phyloP scores from a whole-genome alignment of 768 basidiomycete genomes.

The Roridomyces roridus region DNA sequence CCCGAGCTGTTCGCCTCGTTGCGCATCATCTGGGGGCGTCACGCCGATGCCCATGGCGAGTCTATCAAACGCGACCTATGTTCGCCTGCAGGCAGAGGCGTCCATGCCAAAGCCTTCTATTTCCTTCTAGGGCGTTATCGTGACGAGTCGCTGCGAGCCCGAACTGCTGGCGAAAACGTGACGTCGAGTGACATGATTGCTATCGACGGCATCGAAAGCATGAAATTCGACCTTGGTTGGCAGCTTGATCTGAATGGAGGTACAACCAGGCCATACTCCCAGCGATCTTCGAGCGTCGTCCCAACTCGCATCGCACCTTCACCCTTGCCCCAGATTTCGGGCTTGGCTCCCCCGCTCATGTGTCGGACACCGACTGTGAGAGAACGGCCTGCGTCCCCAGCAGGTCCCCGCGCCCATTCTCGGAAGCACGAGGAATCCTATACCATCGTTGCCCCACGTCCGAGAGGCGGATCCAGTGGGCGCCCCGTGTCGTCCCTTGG shows the following conservation, averaged over 20 bases:
- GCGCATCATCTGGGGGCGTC: conserved; percentile 83
- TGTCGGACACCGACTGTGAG: conserved; percentile 31
- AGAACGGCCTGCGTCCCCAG: conserved; percentile 54
- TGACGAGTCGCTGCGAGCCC: conserved; percentile 58
- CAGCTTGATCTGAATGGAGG: conserved; percentile 35
- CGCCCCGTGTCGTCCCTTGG: conserved; percentile 33
- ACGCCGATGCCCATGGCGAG: conserved; percentile 59
- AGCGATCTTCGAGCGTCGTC: conserved; percentile 5
- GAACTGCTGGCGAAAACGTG: conserved; percentile 46
- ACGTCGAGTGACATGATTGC: conserved; percentile 9
- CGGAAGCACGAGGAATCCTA: not conserved
- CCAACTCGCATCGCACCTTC: not conserved
- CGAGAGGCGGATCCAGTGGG: conserved; percentile 18
- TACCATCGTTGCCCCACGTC: not conserved
- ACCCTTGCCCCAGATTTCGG: conserved; percentile 10
- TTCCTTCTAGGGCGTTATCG: conserved; percentile 81
- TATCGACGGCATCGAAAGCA: conserved; percentile 30
- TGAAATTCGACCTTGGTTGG: conserved; percentile 47
- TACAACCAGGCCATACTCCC: conserved; percentile 31
- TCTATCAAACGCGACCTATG: conserved; percentile 70
- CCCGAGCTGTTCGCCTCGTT: conserved; percentile 79
- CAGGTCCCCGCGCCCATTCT: conserved; percentile 50
- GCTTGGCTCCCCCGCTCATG: conserved; percentile 28
- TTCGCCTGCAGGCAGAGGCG: conserved; percentile 70
- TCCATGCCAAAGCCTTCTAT: conserved; percentile 88